Conservation (phyloP, 2,329 filamentous ascomycete species). For the Scedosporium minutisporum region DNA sequence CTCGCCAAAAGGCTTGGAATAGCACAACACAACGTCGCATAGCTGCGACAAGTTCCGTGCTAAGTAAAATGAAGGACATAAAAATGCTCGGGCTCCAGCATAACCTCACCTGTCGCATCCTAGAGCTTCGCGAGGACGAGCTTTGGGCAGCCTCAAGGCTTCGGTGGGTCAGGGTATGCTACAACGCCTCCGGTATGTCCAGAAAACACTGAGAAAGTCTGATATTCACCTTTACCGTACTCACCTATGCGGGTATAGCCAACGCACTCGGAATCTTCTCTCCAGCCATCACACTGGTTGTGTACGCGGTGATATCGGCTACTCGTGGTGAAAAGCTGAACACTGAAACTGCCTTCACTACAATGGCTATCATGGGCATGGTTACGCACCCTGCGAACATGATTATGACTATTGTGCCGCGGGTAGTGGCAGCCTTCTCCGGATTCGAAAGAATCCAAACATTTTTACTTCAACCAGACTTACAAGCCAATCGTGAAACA, state of each 20-base stretch:
- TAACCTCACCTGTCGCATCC: background rate
- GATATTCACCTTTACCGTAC: background rate
- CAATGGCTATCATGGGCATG: background rate
- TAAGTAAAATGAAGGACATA: slow-evolving; percentile 1
- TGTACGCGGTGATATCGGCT: background rate
- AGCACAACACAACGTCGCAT: background rate
- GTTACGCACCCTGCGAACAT: background rate
- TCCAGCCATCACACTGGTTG: background rate
- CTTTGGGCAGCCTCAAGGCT: background rate
- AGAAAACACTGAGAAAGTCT: background rate
- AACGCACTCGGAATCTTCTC: background rate
- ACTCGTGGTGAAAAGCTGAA: background rate
- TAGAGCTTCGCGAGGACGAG: background rate
- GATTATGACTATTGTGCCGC: slow-evolving; percentile 14
- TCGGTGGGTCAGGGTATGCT: background rate
- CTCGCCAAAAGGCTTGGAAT: slow-evolving; percentile 2
- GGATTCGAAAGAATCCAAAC: slow-evolving; percentile 16
- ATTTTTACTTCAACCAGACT: slow-evolving; percentile 11
- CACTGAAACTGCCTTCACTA: background rate
- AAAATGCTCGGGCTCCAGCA: slow-evolving; percentile 6
- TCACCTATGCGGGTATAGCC: background rate
- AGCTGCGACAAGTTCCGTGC: background rate
- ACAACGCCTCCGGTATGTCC: background rate
- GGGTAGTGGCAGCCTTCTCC: slow-evolving; percentile 10
- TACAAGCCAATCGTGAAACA: background rate